A percentile compares a stretch with the other conserved stretches of the same genome.
Evolutionary conservation across 2,329 filamentous ascomycete genomes (phyloP).

Genomic region (Fusarium pseudoanthophilum): DNA sequence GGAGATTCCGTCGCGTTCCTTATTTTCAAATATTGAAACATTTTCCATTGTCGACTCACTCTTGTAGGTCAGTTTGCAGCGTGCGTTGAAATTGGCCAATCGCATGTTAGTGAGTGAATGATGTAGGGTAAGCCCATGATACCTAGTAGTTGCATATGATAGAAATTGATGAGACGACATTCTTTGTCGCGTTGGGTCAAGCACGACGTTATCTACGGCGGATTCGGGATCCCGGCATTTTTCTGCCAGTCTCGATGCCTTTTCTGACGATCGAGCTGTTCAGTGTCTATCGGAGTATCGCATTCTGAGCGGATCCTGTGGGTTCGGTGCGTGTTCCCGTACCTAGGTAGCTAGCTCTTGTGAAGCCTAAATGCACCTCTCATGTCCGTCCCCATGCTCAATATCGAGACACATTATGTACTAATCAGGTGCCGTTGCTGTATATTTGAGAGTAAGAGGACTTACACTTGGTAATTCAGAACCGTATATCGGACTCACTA

Average conservation of each 20-base stretch:
- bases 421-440: not conserved
- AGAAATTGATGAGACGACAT: not conserved
- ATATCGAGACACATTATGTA: not conserved
- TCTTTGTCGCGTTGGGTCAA: not conserved
- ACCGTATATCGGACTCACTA: not conserved
- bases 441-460: too few relatives aligned
- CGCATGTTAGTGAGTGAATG: not conserved
- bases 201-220: not conserved
- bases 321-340: not conserved
- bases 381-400: too few relatives aligned
- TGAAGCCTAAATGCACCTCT: not conserved
- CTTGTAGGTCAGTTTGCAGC: not conserved
- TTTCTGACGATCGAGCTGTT: not conserved
- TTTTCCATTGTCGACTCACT: not conserved
- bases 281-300: not conserved
- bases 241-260: not conserved
- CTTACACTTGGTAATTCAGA: not conserved
- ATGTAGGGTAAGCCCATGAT: not conserved
- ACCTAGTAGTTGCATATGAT: not conserved
- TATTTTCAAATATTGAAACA: not conserved
- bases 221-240: not conserved
- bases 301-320: not conserved
- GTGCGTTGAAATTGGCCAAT: not conserved
- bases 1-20: too few relatives aligned
- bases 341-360: not conserved